Evolutionary conservation across 352 stramenopile species (phyloP), one percentile per base, ranked within the genome.

Genomic region (Globisporangium uncinulatum): DNA sequence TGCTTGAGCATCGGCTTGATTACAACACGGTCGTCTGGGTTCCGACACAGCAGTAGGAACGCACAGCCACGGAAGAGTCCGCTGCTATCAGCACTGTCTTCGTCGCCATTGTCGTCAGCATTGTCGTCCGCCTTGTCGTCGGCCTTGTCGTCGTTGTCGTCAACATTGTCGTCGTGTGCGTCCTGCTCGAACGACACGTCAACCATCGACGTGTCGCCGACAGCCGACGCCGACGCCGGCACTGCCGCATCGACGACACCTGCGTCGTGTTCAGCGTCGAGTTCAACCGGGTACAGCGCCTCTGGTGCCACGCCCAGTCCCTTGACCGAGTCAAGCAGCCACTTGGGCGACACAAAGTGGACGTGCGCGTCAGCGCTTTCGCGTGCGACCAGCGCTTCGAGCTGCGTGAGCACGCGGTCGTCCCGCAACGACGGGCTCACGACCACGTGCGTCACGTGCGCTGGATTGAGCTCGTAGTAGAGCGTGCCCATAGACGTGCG

Each of bases 401-500:
- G 54, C 4, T 46, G 39, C 13, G 67, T 56, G 8, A 87, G 58
- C 6, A 57, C 69, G n/a, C 57, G 47, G 11, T 65, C 39, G 56
- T 86, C 69, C 0, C 48, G 63, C 34, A 86, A 54, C 17, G 71
- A 78, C 3, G 75, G 70, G 42, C 81, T 87, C 11, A 87, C 82
- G 24, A 92, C 20, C 1, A 92, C 70, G 42, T 92, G 82, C 4
- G 79, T 87, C 43, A 89, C 82, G n/a, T 77, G 74, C 4, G 56
- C 65, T 17, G 76, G 20, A 24, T 79, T 71, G 53, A 87, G 59
- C 24, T 81, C 66, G 45, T 87, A 73, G 51, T 84, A 89, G 42
- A 87, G 82, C 44, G 79, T 83, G 29, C 82, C 82, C 79, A 89
- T 86, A 9, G 71, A 71, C n/a, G 67, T 70, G 14, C 82, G 79